Percentiles rank a stretch among this genome's conserved stretches.
Evolutionary conservation across 1,284 basidiomycete genomes (phyloP).

Genomic region (Hemileccinum hortonii): DNA sequence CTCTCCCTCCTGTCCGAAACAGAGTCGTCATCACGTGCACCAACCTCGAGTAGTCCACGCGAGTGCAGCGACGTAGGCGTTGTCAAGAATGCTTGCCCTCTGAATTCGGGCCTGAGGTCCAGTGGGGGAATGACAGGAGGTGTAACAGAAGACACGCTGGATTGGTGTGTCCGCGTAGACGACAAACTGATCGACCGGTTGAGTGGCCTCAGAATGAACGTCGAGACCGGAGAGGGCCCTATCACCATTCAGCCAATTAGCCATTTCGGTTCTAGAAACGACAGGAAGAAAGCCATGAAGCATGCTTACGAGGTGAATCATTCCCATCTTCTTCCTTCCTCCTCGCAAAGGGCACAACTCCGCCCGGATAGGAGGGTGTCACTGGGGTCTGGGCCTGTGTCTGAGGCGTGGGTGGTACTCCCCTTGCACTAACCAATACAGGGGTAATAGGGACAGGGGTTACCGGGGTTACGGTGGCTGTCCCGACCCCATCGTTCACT

Average conservation of each 20-base stretch:
- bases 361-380: conserved; percentile 23
- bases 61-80: conserved; percentile 33
- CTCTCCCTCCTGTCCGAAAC: conserved; percentile 53
- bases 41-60: conserved; percentile 29
- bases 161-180: conserved; percentile 56
- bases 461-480: conserved; percentile 28
- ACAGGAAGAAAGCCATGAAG: not conserved
- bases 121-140: conserved; percentile 55
- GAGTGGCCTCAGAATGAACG: conserved; percentile 32
- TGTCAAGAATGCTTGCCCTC: conserved; percentile 40
- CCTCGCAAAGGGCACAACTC: conserved; percentile 23
- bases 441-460: conserved; percentile 32
- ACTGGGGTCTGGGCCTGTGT: conserved; percentile 23
- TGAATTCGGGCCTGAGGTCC: conserved; percentile 55
- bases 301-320: conserved; percentile 32
- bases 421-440: conserved; percentile 19
- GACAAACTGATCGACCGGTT: conserved; percentile 39
- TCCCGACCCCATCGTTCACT: conserved; percentile 11
- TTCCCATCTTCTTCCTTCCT: conserved; percentile 29
- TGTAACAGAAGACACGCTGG: conserved; percentile 36
- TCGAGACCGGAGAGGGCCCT: conserved; percentile 37
- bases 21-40: conserved; percentile 42
- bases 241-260: conserved; percentile 6
- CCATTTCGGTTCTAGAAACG: not conserved
- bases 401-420: conserved; percentile 12